Percentiles rank a stretch among this genome's conserved stretches.
Conservation (phyloP, 192 early-diverging fungal species). For the Geranomyces michiganensis region DNA sequence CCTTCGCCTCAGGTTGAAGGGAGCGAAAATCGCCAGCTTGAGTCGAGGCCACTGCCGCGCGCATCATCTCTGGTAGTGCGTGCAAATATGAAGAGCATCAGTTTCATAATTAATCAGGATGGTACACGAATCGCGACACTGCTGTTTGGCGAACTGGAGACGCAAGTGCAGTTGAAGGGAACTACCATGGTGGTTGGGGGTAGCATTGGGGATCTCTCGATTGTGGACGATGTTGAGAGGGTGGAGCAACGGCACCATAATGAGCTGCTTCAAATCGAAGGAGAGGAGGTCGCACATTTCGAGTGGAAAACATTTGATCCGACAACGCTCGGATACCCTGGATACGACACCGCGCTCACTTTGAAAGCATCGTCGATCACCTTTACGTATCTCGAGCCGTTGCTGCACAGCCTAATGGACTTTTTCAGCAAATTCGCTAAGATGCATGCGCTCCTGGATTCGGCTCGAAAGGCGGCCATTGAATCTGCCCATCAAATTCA, state of each 20-base stretch:
- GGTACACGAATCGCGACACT: slow-evolving; percentile 73
- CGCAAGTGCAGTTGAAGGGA: slow-evolving; percentile 65
- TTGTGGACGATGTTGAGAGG: slow-evolving; percentile 40
- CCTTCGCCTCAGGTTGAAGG: not conserved
- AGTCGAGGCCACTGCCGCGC: not conserved
- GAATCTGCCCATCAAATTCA: slow-evolving; percentile 78
- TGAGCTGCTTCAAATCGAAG: slow-evolving; percentile 80
- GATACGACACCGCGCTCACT: slow-evolving; percentile 78
- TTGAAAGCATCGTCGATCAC: slow-evolving; percentile 81
- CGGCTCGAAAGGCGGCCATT: slow-evolving; percentile 82
- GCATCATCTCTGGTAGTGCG: slow-evolving; percentile 69
- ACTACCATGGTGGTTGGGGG: slow-evolving; percentile 55
- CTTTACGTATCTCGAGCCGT: slow-evolving; percentile 77
- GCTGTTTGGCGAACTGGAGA: slow-evolving; percentile 71
- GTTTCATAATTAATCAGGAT: slow-evolving; percentile 82
- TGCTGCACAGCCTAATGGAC: slow-evolving; percentile 68
- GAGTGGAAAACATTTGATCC: slow-evolving; percentile 80
- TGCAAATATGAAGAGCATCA: slow-evolving; percentile 72
- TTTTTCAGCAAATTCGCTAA: slow-evolving; percentile 85
- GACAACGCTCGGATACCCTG: slow-evolving; percentile 65
- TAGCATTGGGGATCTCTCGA: slow-evolving; percentile 51
- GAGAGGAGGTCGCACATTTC: slow-evolving; percentile 87
- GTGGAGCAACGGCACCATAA: slow-evolving; percentile 4
- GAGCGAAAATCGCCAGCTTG: not conserved
- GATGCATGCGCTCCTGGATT: slow-evolving; percentile 86